These are phyloP conservation scores for Starmerella ratchasimensis DNA, from an alignment of 805 yeast species.

Conservation along the genomic window DNA sequence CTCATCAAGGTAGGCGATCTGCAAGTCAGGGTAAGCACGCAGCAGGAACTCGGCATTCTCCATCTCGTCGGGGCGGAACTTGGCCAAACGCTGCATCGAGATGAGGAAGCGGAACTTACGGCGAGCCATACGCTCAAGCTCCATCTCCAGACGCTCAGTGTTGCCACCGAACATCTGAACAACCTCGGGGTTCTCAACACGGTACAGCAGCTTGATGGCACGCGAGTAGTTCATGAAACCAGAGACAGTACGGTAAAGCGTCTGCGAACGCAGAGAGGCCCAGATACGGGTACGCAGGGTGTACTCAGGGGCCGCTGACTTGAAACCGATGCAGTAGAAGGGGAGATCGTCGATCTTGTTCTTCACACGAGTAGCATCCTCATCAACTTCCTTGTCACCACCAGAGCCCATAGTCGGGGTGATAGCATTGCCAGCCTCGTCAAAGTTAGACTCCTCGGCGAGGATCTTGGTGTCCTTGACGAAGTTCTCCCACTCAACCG, in stretches of 20 bases:
- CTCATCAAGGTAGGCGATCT: slow-evolving; percentile 86
- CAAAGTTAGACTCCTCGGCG: slow-evolving; percentile 82
- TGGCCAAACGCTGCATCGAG: slow-evolving; percentile 74
- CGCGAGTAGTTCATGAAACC: slow-evolving; percentile 98
- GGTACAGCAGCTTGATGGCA: slow-evolving; percentile 82
- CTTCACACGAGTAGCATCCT: slow-evolving; percentile 59
- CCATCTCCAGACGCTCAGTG: slow-evolving; percentile 90
- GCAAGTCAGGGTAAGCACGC: slow-evolving; percentile 55
- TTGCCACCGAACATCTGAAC: slow-evolving; percentile 98
- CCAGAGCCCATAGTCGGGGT: slow-evolving; percentile 7
- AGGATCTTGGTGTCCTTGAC: slow-evolving; percentile 90
- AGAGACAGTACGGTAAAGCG: slow-evolving; percentile 89
- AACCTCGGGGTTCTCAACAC: slow-evolving; percentile 89
- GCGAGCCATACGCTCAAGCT: slow-evolving; percentile 69
- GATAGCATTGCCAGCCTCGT: slow-evolving; percentile 31
- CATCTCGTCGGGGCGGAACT: slow-evolving; percentile 50
- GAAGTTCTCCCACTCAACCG: slow-evolving; percentile 95
- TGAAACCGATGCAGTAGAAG: slow-evolving; percentile 92
- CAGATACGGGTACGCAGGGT: slow-evolving; percentile 92
- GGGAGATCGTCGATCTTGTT: slow-evolving; percentile 83
- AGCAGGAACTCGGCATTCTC: slow-evolving; percentile 55
- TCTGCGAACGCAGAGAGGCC: slow-evolving; percentile 97
- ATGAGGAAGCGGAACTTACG: slow-evolving; percentile 70
- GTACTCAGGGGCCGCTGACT: slow-evolving; percentile 94
- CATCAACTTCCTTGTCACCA: slow-evolving; percentile 22